Evolutionary conservation across 1,284 basidiomycete genomes (phyloP), one percentile per base, ranked within the genome.

Genomic region (Microbotryum lychnidis-dioicae): DNA sequence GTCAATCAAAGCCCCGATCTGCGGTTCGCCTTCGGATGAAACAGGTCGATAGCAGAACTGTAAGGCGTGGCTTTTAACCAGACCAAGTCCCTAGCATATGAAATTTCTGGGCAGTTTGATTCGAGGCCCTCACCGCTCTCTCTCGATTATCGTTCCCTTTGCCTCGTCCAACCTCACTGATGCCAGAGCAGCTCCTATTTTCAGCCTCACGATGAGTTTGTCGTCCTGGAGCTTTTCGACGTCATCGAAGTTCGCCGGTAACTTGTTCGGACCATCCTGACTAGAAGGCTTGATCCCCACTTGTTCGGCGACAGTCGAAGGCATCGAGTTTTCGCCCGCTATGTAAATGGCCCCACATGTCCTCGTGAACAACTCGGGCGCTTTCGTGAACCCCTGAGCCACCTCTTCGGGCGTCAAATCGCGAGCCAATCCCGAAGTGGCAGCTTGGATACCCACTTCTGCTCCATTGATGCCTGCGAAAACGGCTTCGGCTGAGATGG

Each of bases 31-130:
- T 53, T 69, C 65, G 16, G 48, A 25, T 14, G 59, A 54, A 42
- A 61, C 56, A 6, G 67, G 67, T 14, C 65, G 62, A 44, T 66
- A 69, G 61, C 67, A 69, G 53, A 69, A 63, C 67, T 69, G 58
- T 18, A 8, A 8, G 18, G 1, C 37, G 1, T 42, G 14, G 37
- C 37, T 6, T 3, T 16, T 18, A 14, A 18, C 18, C 37, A 42
- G 37, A 42, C 4, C 9, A 18, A 42, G 12, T 18, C 12, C 10
- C 37, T 10, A 42, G 3, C 14, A 42, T 18, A 14, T 42, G 12
- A 14, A 14, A 23, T 6, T 5, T 42, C 37, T 9, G 2, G 37
- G 37, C 37, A 18, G 37, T 42, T 37, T 10, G 20, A 21, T n/a
- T 10, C 31, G 23, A 50, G 48, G 8, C 5, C 6, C 65, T 56